Base-by-base conservation (phyloP, 139 green algal genomes). In the Auxenochlorella pyrenoidosa region DNA sequence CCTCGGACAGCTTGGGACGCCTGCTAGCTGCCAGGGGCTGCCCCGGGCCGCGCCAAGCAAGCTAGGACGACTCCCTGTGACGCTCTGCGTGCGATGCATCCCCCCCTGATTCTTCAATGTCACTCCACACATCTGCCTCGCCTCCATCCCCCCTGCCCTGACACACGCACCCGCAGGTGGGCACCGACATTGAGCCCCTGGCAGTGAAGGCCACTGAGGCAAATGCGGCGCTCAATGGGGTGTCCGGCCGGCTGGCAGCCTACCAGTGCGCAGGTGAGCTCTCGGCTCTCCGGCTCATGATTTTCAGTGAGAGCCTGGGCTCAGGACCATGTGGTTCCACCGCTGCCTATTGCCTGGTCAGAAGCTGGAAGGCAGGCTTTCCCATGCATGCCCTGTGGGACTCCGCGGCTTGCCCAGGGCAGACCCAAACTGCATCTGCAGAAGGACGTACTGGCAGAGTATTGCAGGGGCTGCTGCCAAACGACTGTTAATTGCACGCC, bases 191-290 rank as follows among this genome's bases (percentile, higher is more conserved):
- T 0, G 95, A 98, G 83, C 83, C 90, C 0, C 82, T 97, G 65
- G 91, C 95, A 0, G 90, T 98, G 30, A 82, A 82, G 47, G 84
- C 90, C 47, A 91, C 95, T 0, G 19, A 36, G 32, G 79, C 90
- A 36, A 98, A 98, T 87, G 96, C 94, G 2, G 76, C 73, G 22
- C 88, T 97, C 30, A 98, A 98, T 44, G 91, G 90, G 32, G 83
- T 95, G 24, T 34, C 44, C 0, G 75, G 73, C 13, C n/a, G 72
- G 54, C 73, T 91, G 59, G 72, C 34, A 26, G 79, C 75, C 2
- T 79, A 90, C 26, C 86, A 81, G 75, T 94, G 91, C 80, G 54
- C 71, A 75, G 68, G 68, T 77, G 28, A 21, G 41, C 65, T 12
- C 22, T 68, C 60, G 5, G 60, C 10, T 4, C 13, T 68, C 12